Evolutionary conservation across 2,329 filamentous ascomycete species (phyloP), one percentile per base, ranked within the genome.

Genomic region (Xylariaceae sp.): DNA sequence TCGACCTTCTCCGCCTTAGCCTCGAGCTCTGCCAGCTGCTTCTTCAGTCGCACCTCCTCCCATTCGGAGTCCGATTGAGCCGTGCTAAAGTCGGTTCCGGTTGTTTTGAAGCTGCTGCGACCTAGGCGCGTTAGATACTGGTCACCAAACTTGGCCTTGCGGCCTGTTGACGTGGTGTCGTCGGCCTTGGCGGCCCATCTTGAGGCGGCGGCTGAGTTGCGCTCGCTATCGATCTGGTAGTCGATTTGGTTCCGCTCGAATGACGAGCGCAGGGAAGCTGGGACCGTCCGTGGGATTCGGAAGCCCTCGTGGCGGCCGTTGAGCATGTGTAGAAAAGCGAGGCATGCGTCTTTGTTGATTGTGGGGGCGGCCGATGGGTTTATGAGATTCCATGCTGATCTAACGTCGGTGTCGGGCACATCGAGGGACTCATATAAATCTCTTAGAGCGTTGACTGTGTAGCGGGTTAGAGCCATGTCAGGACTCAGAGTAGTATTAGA

Each of bases 171-270:
- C 0, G 92, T 96, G 61, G 82, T 81, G 48, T 95, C 89, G 67
- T 92, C 88, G 45, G 86, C 83, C 59, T 87, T 84, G 57, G 84
- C 81, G 2, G 88, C 90, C 88, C 91, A 95, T 65, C 87, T 84
- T 57, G 87, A 87, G 37, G 10, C 10, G 6, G 83, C 78, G 2
- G 84, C 83, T 1, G 77, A 73, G 32, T 79, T 77, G 53, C 80
- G 78, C 58, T 87, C 82, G 65, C 87, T 87, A 70, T 95, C 90
- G 56, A 97, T 70, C 67, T 96, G 89, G 75, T 97, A 99, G 73
- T 96, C 91, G 69, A 99, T 97, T 71, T 95, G 85, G 68, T 95
- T 95, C 68, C 90, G 88, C 74, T 99, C 92, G 67, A 99, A 99
- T 55, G 86, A 92, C 29, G 90, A 80, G 37, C 94, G 86, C 39